Evolutionary conservation across 2,329 filamentous ascomycete genomes (phyloP), one percentile per base, ranked within the genome.

Genomic region (Trichoderma simmonsii): DNA sequence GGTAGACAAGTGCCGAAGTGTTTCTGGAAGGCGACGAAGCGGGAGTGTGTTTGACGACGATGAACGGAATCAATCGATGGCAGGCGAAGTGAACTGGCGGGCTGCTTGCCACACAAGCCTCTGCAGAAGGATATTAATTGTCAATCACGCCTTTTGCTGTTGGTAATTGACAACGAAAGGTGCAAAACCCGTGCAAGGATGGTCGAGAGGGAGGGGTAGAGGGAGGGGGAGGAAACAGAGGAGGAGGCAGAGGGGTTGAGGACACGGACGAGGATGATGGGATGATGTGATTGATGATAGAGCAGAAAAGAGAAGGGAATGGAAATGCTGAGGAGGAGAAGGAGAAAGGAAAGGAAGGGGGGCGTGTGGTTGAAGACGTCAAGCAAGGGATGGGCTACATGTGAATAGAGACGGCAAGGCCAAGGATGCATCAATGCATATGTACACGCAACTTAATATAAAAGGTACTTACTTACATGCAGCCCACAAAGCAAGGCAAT

Each of bases 21-120:
- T 30, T 70, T 70, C 67, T 54, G 11, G 67, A 70, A 70, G 57
- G 43, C 67, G 56, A 34, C 34, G 54, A 43, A 51, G 66, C 66
- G 56, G 67, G 30, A 36, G 60, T 51, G 57, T 59, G 67, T 48
- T 70, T 70, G 66, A 62, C 28, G 57, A 18, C 24, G 7, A 59
- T 43, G 51, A 39, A 43, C 15, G 51, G 64, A 57, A 59, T 67
- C 11, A 59, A 57, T 18, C 6, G 9, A 51, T 30, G 11, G 14
- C 26, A 30, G 60, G 9, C 21, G 18, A 21, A 34, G 3, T 32
- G 36, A 61, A n/a, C 21, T 15, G 15, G 26, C 39, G 34, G 24
- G 39, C 26, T 18, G 36, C 65, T 54, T 9, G 54, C 24, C 26
- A 30, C 48, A 54, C 21, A 2, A 26, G n/a, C 24, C 14, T 30